Evolutionary conservation across 805 yeast genomes (phyloP).

Genomic region (Sugiyamaella smithiae): DNA sequence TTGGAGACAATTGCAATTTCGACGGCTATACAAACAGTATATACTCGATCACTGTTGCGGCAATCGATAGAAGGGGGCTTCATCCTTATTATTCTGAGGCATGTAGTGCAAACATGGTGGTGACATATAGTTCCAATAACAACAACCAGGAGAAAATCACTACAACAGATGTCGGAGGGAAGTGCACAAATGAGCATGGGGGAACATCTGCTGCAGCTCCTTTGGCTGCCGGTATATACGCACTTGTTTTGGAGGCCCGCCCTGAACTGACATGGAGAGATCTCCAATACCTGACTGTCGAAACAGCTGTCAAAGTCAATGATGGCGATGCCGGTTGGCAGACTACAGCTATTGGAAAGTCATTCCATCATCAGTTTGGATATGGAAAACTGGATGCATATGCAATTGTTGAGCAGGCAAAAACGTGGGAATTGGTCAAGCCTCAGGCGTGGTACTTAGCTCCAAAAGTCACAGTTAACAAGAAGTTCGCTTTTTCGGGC

Average conservation of each 20-base stretch:
- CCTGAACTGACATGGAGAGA: conserved; percentile 95
- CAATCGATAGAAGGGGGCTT: conserved; percentile 79
- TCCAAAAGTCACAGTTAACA: conserved; percentile 39
- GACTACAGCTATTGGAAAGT: conserved; percentile 58
- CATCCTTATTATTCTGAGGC: conserved; percentile 92
- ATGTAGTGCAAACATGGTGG: conserved; percentile 92
- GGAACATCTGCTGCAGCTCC: conserved; percentile 99
- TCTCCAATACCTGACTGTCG: conserved; percentile 76
- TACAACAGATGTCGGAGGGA: conserved; percentile 72
- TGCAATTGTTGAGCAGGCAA: conserved; percentile 66
- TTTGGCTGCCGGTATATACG: conserved; percentile 91
- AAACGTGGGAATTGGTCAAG: conserved; percentile 76
- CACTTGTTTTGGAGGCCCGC: conserved; percentile 76
- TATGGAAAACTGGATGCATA: conserved; percentile 90
- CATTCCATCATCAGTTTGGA: conserved; percentile 84
- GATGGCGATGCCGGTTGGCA: conserved; percentile 73
- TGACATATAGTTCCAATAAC: conserved; percentile 88
- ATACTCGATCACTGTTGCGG: conserved; percentile 91
- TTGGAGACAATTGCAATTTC: conserved; percentile 88
- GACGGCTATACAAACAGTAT: conserved; percentile 97
- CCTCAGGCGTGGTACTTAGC: conserved; percentile 83
- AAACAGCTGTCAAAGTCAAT: conserved; percentile 66
- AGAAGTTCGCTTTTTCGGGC: conserved; percentile 18
- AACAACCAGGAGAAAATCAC: conserved; percentile 60
- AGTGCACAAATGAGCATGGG: conserved; percentile 77